Conservation (phyloP, 2,329 filamentous ascomycete genomes). For the Apiospora saccharicola region DNA sequence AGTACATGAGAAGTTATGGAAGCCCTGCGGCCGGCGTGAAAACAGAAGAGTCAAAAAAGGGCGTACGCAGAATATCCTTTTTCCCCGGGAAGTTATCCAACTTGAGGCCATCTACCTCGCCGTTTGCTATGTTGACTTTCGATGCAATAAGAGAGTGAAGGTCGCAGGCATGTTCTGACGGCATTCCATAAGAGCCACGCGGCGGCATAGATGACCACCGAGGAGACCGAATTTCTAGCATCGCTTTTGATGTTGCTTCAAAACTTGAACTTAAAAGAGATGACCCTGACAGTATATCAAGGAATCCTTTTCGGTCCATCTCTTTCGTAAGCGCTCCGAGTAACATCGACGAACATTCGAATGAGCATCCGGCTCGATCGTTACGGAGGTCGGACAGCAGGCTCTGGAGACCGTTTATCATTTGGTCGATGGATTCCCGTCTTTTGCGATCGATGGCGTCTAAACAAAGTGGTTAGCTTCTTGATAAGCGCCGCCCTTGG, state of each 20-base stretch:
- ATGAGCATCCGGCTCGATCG: constrained; percentile 25
- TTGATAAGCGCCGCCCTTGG: background rate
- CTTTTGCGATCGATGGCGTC: constrained; percentile 14
- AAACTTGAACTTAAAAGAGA: too few species aligned
- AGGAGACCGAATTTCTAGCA: background rate
- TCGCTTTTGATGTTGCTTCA: background rate
- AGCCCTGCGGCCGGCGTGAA: constrained; percentile 5
- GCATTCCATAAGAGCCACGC: background rate
- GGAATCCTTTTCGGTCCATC: constrained; percentile 1
- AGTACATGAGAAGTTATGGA: background rate
- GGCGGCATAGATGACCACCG: background rate
- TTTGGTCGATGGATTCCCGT: background rate
- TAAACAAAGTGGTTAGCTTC: background rate
- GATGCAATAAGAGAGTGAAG: background rate
- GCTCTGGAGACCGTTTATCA: constrained; percentile 24
- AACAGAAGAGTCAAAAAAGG: background rate
- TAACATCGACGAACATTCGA: constrained; percentile 31
- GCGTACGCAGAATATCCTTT: background rate
- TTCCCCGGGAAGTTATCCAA: background rate
- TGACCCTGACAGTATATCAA: too few species aligned
- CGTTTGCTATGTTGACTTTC: background rate
- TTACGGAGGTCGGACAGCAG: constrained; percentile 21
- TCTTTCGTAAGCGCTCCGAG: constrained; percentile 32
- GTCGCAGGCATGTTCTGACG: background rate
- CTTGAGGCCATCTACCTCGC: background rate